A percentile compares a stretch with the other conserved stretches of the same genome.
These are phyloP conservation scores for Salix viminalis DNA, from an alignment of 345 rosid species.

Conservation along the genomic window DNA sequence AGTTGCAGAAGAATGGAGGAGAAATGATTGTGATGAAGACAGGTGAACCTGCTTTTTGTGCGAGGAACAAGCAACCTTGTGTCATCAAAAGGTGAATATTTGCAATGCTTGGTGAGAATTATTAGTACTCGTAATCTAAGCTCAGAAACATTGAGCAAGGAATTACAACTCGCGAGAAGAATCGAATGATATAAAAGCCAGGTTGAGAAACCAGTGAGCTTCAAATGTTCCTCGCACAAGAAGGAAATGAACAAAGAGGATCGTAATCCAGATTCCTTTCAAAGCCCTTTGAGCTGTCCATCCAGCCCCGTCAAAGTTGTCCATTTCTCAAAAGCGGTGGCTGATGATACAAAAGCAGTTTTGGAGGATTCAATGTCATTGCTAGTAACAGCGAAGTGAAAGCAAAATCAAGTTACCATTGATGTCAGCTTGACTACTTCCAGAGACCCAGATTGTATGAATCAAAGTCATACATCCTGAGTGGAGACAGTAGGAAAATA, in stretches of 20 bases:
- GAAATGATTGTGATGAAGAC: not conserved
- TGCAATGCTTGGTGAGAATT: not conserved
- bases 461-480: not conserved
- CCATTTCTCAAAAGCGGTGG: slow-evolving; percentile 84
- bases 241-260: not conserved
- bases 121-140: slow-evolving; percentile 6
- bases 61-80: too few species aligned
- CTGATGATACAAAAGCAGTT: slow-evolving; percentile 66
- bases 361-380: slow-evolving; percentile 78
- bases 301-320: slow-evolving; percentile 60
- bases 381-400: slow-evolving; percentile 46
- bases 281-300: slow-evolving; percentile 65
- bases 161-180: slow-evolving; percentile 8
- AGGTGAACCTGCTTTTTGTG: not conserved
- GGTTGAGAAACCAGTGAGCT: not conserved
- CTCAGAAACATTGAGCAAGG: slow-evolving; percentile 17
- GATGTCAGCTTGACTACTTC: not conserved
- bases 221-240: not conserved
- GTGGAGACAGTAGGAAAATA: not conserved
- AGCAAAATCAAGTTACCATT: not conserved
- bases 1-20: not conserved
- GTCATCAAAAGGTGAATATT: not conserved
- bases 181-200: not conserved
- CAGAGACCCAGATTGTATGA: not conserved
- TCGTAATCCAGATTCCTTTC: slow-evolving; percentile 7